phyloP scores from a whole-genome alignment of 768 basidiomycete genomes.

The Phanerochaete carnosa region DNA sequence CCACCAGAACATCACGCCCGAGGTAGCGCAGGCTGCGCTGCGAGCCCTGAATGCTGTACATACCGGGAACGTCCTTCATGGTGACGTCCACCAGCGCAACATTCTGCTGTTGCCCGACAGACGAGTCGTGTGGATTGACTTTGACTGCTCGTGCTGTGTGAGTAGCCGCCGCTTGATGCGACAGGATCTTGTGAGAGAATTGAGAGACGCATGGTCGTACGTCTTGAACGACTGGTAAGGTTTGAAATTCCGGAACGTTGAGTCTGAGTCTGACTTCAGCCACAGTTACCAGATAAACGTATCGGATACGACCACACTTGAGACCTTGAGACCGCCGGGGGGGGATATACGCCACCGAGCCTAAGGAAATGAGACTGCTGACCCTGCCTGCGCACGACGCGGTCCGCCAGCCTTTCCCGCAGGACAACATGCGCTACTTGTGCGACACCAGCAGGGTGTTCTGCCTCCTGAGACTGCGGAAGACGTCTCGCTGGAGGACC shows the following conservation, averaged over 20 bases:
- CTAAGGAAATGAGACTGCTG: too few relatives aligned
- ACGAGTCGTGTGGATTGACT: background rate
- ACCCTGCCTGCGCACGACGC: too few relatives aligned
- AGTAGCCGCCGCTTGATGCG: background rate
- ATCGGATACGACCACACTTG: background rate
- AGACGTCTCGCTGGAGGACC: too few relatives aligned
- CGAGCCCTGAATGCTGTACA: background rate
- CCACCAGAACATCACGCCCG: background rate
- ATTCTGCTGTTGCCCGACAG: background rate
- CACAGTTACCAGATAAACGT: background rate
- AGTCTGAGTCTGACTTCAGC: background rate
- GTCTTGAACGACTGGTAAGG: background rate
- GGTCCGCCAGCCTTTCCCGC: too few relatives aligned
- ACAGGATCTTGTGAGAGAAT: background rate
- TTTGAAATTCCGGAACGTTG: background rate
- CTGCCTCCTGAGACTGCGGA: too few relatives aligned
- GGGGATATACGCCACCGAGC: too few relatives aligned
- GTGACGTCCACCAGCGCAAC: background rate
- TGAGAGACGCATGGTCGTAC: background rate
- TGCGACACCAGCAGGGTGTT: too few relatives aligned
- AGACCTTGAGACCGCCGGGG: too few relatives aligned
- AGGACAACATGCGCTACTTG: too few relatives aligned
- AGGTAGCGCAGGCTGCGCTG: background rate
- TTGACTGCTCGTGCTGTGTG: background rate
- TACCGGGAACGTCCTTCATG: background rate